A percentile compares a stretch with the other conserved stretches of the same genome.
These are phyloP conservation scores for Sphaceloma murrayae DNA, from an alignment of 2,329 filamentous ascomycete species.

Conservation along the genomic window DNA sequence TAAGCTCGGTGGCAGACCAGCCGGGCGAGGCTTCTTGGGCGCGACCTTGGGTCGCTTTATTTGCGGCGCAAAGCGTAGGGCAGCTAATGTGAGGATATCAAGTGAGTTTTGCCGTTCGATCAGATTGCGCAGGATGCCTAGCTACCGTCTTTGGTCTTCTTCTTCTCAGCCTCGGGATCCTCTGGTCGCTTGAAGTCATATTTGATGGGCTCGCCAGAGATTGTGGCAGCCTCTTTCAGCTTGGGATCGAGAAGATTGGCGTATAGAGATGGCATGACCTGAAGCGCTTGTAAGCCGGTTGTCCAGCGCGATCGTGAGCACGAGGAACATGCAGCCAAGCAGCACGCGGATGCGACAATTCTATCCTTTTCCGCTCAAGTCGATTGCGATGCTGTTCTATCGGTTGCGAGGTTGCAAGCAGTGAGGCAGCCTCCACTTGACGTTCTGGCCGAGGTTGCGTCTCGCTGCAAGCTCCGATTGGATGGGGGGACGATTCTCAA, in stretches of 20 bases:
- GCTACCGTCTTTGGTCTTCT: slow-evolving; percentile 57
- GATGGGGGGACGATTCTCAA: too few relatives aligned
- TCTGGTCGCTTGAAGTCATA: slow-evolving; percentile 60
- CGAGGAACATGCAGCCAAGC: not conserved
- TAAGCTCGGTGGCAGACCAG: slow-evolving; percentile 20
- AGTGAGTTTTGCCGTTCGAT: slow-evolving; percentile 39
- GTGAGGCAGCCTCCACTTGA: too few relatives aligned
- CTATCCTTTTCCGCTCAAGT: not conserved
- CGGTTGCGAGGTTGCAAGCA: too few relatives aligned
- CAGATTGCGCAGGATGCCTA: slow-evolving; percentile 27
- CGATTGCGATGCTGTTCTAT: too few relatives aligned
- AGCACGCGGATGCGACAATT: not conserved
- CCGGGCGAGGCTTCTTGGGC: slow-evolving; percentile 55
- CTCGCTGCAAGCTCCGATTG: not conserved
- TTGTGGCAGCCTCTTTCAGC: slow-evolving; percentile 46
- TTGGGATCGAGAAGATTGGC: slow-evolving; percentile 63
- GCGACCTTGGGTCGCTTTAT: slow-evolving; percentile 64
- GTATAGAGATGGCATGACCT: slow-evolving; percentile 60
- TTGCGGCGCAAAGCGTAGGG: slow-evolving; percentile 78
- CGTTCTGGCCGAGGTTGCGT: slow-evolving; percentile 4
- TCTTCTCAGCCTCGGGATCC: slow-evolving; percentile 37
- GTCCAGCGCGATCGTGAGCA: too few relatives aligned
- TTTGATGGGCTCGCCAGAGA: slow-evolving; percentile 64
- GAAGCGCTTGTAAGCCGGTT: too few relatives aligned
- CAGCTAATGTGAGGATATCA: slow-evolving; percentile 39